phyloP scores from a whole-genome alignment of 2,329 filamentous ascomycete species.

The Polytolypa hystricis region DNA sequence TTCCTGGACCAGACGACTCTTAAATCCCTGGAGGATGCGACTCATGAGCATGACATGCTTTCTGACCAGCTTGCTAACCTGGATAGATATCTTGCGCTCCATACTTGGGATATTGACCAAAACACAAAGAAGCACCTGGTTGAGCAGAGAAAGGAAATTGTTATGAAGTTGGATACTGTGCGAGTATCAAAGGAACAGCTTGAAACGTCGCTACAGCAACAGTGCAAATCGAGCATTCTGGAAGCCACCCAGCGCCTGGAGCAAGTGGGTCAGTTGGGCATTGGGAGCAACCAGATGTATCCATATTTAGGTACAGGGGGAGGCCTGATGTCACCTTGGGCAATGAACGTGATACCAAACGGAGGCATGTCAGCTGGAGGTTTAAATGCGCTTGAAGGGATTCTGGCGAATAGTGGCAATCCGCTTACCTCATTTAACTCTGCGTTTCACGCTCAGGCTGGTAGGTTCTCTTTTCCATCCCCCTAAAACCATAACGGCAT shows the following conservation, averaged over 20 bases:
- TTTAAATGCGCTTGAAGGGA: no score
- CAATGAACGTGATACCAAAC: no score
- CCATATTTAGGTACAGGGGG: no score
- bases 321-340: no score
- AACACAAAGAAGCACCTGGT: constrained; percentile 24
- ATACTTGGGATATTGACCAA: constrained; percentile 27
- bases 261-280: no score
- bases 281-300: background rate
- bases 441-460: no score
- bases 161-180: constrained; percentile 27
- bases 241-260: constrained; percentile 1
- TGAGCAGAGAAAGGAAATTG: constrained; percentile 26
- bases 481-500: no score
- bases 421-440: no score
- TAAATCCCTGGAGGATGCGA: constrained; percentile 20
- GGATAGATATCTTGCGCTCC: constrained; percentile 29
- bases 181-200: constrained; percentile 27
- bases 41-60: constrained; percentile 20
- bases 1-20: constrained; percentile 6
- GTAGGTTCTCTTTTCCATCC: no score
- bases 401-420: no score
- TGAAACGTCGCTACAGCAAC: constrained; percentile 15
- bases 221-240: constrained; percentile 1
- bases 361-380: no score
- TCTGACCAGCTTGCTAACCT: constrained; percentile 24